Conservation (phyloP, 768 basidiomycete genomes). For the Kockovaella imperatae region DNA sequence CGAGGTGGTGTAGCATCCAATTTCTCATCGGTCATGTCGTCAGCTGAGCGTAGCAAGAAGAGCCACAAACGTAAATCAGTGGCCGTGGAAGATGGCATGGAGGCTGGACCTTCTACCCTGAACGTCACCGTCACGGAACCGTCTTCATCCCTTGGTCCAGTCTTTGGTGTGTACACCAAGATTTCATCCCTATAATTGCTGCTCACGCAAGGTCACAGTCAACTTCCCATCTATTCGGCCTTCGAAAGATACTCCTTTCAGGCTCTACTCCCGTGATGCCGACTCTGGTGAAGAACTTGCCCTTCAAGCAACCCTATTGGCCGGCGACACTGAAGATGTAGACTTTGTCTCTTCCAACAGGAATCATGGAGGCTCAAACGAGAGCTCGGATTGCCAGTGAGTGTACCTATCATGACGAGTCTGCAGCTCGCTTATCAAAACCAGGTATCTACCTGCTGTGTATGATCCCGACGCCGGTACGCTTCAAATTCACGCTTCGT, state of each 20-base stretch:
- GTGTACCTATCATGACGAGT: conserved; percentile 43
- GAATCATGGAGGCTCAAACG: conserved; percentile 47
- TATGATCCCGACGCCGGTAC: conserved; percentile 67
- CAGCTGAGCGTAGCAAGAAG: conserved; percentile 10
- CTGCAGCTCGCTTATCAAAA: neutral
- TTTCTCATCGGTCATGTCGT: conserved; percentile 2
- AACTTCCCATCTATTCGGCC: conserved; percentile 43
- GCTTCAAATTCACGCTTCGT: conserved; percentile 59
- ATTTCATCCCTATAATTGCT: neutral
- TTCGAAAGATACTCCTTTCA: conserved; percentile 35
- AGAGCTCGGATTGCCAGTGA: conserved; percentile 60
- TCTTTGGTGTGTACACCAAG: conserved; percentile 23
- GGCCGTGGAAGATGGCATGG: conserved; percentile 2
- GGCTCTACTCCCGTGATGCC: conserved; percentile 29
- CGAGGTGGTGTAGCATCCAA: too few relatives aligned
- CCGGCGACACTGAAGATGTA: conserved; percentile 73
- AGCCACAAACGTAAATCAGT: conserved; percentile 31
- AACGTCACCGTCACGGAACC: conserved; percentile 20
- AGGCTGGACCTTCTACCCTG: conserved; percentile 6
- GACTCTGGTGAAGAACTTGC: conserved; percentile 15
- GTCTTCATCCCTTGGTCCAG: conserved; percentile 27
- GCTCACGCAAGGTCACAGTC: conserved; percentile 13
- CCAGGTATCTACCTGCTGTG: conserved; percentile 70
- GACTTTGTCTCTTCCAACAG: conserved; percentile 64
- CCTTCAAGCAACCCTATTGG: conserved; percentile 51